These are phyloP conservation scores for Martiniozyma abietophila DNA, from an alignment of 805 yeast genomes.

Conservation along the genomic window DNA sequence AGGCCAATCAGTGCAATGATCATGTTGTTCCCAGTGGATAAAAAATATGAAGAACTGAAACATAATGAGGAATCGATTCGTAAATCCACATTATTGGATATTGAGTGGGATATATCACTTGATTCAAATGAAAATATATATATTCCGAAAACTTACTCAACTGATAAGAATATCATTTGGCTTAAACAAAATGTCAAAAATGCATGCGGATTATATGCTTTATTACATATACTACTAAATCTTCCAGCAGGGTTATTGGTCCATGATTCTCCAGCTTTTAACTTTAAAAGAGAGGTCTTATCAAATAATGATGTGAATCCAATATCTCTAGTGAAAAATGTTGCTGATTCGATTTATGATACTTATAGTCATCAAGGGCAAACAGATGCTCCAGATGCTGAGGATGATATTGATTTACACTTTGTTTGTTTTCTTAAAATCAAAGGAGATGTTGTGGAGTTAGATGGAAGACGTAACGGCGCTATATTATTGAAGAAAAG, in stretches of 20 bases:
- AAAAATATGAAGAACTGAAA: slow-evolving; percentile 45
- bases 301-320: slow-evolving; percentile 17
- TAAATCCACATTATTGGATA: neutral
- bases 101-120: neutral
- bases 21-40: slow-evolving; percentile 75
- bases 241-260: slow-evolving; percentile 37
- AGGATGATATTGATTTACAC: slow-evolving; percentile 53
- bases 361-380: slow-evolving; percentile 46
- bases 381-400: slow-evolving; percentile 58
- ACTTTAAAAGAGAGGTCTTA: slow-evolving; percentile 19
- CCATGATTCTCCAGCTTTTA: slow-evolving; percentile 23
- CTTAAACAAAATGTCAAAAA: slow-evolving; percentile 75
- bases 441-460: slow-evolving; percentile 56
- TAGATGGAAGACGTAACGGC: slow-evolving; percentile 82
- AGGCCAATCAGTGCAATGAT: slow-evolving; percentile 70
- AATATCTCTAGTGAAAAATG: slow-evolving; percentile 16
- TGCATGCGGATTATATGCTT: slow-evolving; percentile 89
- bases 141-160: neutral
- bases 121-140: neutral
- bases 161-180: slow-evolving; percentile 46
- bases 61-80: slow-evolving; percentile 18
- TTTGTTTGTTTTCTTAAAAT: slow-evolving; percentile 63
- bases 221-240: slow-evolving; percentile 52
- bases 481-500: slow-evolving; percentile 44
- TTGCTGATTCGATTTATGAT: slow-evolving; percentile 28